Conservation (phyloP, 1,139 yeast genomes). For the Geotrichum bryndzae region DNA sequence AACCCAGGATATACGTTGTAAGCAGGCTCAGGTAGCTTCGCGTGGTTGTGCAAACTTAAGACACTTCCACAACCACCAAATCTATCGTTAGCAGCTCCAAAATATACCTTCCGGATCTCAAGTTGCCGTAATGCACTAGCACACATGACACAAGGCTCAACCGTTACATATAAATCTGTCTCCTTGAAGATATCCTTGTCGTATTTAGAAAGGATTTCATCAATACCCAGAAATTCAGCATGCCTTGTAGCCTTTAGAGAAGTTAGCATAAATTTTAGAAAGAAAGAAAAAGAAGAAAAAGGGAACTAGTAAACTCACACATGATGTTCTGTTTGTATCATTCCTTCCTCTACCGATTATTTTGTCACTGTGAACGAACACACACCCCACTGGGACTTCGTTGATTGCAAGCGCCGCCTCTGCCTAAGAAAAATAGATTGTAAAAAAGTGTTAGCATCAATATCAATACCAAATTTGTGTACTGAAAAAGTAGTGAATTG, state of each 20-base stretch:
- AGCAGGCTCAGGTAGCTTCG: conserved; percentile 29
- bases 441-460: background rate
- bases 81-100: conserved; percentile 91
- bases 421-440: conserved; percentile 37
- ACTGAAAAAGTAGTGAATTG: background rate
- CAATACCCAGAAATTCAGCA: conserved; percentile 85
- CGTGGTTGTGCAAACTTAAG: conserved; percentile 52
- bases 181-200: conserved; percentile 39
- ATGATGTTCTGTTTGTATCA: conserved; percentile 78
- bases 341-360: conserved; percentile 78
- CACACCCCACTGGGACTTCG: conserved; percentile 74
- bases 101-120: conserved; percentile 64
- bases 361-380: conserved; percentile 45
- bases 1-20: conserved; percentile 73
- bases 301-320: conserved; percentile 30
- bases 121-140: conserved; percentile 85
- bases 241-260: conserved; percentile 61
- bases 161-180: conserved; percentile 77
- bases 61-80: conserved; percentile 97
- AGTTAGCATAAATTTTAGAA: background rate
- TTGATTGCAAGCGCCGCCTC: conserved; percentile 47
- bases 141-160: conserved; percentile 98
- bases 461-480: background rate
- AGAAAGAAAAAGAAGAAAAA: background rate
- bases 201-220: conserved; percentile 40